Evolutionary conservation across 768 basidiomycete genomes (phyloP).

Genomic region (Xanthoconium purpureum): DNA sequence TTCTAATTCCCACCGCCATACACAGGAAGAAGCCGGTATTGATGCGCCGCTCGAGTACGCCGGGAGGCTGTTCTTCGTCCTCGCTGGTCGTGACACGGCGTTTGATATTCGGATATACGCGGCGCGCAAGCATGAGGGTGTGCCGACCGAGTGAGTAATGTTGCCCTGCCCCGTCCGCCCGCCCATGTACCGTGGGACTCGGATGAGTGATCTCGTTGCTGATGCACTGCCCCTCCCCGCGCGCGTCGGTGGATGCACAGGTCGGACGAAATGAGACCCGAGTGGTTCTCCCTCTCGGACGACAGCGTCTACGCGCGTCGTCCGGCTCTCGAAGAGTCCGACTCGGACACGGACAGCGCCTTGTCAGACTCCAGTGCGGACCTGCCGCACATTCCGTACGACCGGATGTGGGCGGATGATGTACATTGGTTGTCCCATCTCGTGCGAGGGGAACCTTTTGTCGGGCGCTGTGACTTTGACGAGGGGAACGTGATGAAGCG

Average conservation of each 20-base stretch:
- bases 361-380: not conserved
- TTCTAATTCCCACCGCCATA: not conserved
- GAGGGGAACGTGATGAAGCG: conserved; percentile 78
- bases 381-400: conserved; percentile 55
- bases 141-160: conserved; percentile 58
- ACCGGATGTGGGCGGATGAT: conserved; percentile 60
- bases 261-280: conserved; percentile 83
- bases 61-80: conserved; percentile 65
- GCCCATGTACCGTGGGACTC: not conserved
- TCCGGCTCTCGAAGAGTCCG: not conserved
- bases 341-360: too few species aligned
- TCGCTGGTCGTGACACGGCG: conserved; percentile 50
- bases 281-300: conserved; percentile 60
- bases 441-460: conserved; percentile 38
- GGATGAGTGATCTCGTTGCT: too few species aligned
- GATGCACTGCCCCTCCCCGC: too few species aligned
- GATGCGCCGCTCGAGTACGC: conserved; percentile 58
- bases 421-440: conserved; percentile 67
- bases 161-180: too few species aligned
- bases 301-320: conserved; percentile 16
- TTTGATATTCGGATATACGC: conserved; percentile 74
- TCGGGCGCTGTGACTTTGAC: conserved; percentile 59
- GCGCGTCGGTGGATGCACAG: conserved; percentile 34
- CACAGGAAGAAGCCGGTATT: conserved; percentile 82
- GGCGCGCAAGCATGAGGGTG: conserved; percentile 58